These are phyloP conservation scores for Ascochyta fabae DNA, from an alignment of 2,329 filamentous ascomycete species.

Conservation along the genomic window DNA sequence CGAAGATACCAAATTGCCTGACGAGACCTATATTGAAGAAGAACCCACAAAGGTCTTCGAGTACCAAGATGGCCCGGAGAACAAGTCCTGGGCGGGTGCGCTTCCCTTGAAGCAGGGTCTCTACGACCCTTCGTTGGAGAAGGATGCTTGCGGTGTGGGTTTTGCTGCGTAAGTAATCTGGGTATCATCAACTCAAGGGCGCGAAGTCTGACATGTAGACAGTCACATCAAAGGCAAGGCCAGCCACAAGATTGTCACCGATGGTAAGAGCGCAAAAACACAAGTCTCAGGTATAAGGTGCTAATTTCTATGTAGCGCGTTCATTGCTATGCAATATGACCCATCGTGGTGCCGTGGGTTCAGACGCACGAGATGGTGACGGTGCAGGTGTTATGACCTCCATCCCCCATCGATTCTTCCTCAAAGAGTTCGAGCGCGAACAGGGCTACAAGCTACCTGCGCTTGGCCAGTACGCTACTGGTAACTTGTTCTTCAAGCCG, in stretches of 20 bases:
- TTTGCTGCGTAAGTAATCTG: constrained; percentile 82
- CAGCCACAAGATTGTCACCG: constrained; percentile 98
- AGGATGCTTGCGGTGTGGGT: constrained; percentile 99
- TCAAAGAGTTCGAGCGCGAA: constrained; percentile 97
- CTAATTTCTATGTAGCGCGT: constrained; percentile 65
- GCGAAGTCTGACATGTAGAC: constrained; percentile 33
- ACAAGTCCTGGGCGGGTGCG: constrained; percentile 93
- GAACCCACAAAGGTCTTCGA: constrained; percentile 73
- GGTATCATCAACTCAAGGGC: neutral
- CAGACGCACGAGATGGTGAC: constrained; percentile 96
- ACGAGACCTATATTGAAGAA: constrained; percentile 60
- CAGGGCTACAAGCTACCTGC: constrained; percentile 86
- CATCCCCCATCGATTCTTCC: constrained; percentile 96
- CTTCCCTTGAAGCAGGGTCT: constrained; percentile 98
- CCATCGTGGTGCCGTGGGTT: constrained; percentile 96
- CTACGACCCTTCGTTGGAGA: constrained; percentile 94
- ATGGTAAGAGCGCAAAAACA: constrained; percentile 70
- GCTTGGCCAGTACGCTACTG: constrained; percentile 91
- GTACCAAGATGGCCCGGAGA: constrained; percentile 78
- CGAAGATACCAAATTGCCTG: constrained; percentile 57
- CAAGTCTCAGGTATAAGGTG: constrained; percentile 18
- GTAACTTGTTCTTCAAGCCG: constrained; percentile 98
- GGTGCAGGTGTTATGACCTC: constrained; percentile 99
- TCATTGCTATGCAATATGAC: constrained; percentile 99
- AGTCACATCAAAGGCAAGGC: constrained; percentile 97